Evolutionary conservation across 2,329 filamentous ascomycete genomes (phyloP), one percentile per base, ranked within the genome.

Genomic region (Chaetomiaceae sp.): DNA sequence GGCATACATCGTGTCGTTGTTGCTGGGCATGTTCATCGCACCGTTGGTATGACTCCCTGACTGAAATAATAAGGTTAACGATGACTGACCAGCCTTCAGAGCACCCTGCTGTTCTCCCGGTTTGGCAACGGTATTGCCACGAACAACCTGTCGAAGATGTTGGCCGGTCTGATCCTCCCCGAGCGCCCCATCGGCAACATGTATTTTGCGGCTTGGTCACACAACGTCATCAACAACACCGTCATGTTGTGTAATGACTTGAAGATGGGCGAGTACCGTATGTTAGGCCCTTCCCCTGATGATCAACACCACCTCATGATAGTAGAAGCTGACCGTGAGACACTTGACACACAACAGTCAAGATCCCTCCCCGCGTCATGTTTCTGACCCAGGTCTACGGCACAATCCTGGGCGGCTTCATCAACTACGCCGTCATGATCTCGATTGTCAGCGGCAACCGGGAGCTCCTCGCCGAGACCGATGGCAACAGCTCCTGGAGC

Each of bases 121-220:
- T 81, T 68, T 35, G 78, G 78, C 9, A 81, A 76, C 40, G 78
- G 78, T 12, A 79, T 81, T 30, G 75, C 76, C 7, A 81, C 77
- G 2, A 81, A 81, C 59, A 78, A 81, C 50, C 52, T 82, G 34
- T 80, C 76, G 17, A 79, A 80, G 56, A 77, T 80, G 76, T 52
- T 81, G 42, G 77, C 71, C 0, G 77, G 77, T 44, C 65, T 78
- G 3, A 63, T 76, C 51, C 56, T 79, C 2, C 77, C 77, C 2
- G 73, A 70, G 2, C 70, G 72, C 1, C 77, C 77, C 0, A 57
- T 80, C 4, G 77, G 75, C 2, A 80, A 80, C 62, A 77, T 80
- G 73, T 80, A 79, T 61, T 80, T 80, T 59, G 74, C 77, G 7
- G 73, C 73, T 10, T 81, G 77, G 77, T 81, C 77, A 1, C 78